Conservation (phyloP, 176 grass and related monocot species). For the Lolium perenne region DNA sequence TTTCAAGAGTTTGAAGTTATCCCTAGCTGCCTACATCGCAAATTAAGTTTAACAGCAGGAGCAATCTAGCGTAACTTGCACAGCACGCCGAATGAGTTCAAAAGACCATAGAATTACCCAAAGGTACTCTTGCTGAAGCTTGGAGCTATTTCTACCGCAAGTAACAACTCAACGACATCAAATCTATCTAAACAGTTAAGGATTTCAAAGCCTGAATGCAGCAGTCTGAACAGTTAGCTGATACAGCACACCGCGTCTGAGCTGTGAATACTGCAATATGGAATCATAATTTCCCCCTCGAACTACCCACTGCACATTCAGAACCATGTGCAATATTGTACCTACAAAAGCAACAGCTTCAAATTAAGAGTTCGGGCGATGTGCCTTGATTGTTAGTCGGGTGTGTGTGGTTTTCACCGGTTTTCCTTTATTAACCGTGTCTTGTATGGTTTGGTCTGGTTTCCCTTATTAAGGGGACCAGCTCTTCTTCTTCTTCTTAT, state of each 20-base stretch:
- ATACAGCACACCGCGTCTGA: not conserved
- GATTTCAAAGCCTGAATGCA: not conserved
- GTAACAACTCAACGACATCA: not conserved
- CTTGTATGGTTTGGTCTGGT: too few relatives aligned
- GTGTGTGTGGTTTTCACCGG: too few relatives aligned
- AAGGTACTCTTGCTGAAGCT: conserved; percentile 20
- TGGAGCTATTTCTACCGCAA: conserved; percentile 5
- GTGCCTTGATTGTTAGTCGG: too few relatives aligned
- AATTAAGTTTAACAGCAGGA: not conserved
- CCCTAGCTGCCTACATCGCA: too few relatives aligned
- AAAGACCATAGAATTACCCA: not conserved
- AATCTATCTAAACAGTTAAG: not conserved
- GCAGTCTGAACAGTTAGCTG: too few relatives aligned
- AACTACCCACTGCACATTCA: not conserved
- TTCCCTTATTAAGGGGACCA: too few relatives aligned
- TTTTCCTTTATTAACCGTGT: too few relatives aligned
- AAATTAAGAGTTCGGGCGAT: not conserved
- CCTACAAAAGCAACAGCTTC: not conserved
- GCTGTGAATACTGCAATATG: not conserved
- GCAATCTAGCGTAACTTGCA: conserved; percentile 7
- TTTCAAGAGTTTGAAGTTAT: not conserved
- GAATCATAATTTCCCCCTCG: not conserved
- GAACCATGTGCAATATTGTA: not conserved
- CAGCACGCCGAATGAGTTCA: not conserved
- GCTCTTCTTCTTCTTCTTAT: too few relatives aligned